These are phyloP conservation scores for Limonomyces culmigenus DNA, from an alignment of 1,284 basidiomycete species.

Conservation along the genomic window DNA sequence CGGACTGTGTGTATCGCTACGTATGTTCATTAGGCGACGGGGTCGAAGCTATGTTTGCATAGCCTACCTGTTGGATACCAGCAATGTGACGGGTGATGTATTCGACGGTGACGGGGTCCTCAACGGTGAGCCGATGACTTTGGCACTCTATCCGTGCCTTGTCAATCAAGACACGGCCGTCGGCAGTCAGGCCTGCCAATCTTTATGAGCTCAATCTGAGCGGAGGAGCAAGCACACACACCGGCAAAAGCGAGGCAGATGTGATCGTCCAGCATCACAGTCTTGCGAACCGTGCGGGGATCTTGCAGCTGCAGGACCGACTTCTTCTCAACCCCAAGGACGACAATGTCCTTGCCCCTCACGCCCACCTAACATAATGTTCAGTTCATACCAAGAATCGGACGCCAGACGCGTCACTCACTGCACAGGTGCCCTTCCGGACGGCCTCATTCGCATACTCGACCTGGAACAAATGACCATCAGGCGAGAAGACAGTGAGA, in stretches of 20 bases:
- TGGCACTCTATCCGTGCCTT: constrained; percentile 97
- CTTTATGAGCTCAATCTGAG: not conserved
- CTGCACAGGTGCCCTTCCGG: constrained; percentile 93
- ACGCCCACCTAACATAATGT: constrained; percentile 75
- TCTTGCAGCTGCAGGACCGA: constrained; percentile 95
- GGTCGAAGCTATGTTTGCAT: constrained; percentile 4
- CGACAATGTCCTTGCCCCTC: constrained; percentile 86
- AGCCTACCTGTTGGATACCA: constrained; percentile 83
- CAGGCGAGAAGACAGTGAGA: constrained; percentile 88
- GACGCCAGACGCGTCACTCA: constrained; percentile 27
- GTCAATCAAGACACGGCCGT: constrained; percentile 96
- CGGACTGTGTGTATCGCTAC: constrained; percentile 95
- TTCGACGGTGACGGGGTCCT: constrained; percentile 96
- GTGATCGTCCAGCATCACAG: constrained; percentile 98
- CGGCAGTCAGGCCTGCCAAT: constrained; percentile 78
- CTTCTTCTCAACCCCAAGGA: constrained; percentile 98
- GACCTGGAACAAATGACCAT: constrained; percentile 93
- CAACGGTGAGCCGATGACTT: constrained; percentile 92
- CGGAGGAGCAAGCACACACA: constrained; percentile 18
- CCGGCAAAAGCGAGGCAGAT: constrained; percentile 96
- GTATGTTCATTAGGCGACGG: too few relatives aligned
- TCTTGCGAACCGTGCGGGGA: constrained; percentile 92
- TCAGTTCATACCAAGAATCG: not conserved
- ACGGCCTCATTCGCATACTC: constrained; percentile 98
- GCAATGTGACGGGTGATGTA: constrained; percentile 98